phyloP scores from a whole-genome alignment of 139 green algal species.

The Chlorokybus atmophyticus region DNA sequence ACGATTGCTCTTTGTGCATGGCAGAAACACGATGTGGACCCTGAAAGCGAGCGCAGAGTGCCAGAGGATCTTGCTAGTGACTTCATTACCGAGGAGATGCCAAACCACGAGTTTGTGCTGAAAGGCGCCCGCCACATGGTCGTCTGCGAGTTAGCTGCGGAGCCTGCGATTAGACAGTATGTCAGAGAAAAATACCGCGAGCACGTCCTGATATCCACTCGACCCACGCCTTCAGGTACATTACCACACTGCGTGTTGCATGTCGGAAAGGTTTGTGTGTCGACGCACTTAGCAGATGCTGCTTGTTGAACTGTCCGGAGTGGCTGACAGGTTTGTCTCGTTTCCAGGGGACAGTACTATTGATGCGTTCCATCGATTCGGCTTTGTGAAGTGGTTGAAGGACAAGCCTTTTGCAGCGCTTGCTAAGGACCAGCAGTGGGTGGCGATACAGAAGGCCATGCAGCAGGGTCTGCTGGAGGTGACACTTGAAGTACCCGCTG shows the following conservation, averaged over 20 bases:
- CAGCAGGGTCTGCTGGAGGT: slow-evolving; percentile 35
- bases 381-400: slow-evolving; percentile 47
- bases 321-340: too few species aligned
- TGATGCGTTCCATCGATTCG: slow-evolving; percentile 59
- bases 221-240: too few species aligned
- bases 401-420: slow-evolving; percentile 52
- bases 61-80: slow-evolving; percentile 23
- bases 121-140: slow-evolving; percentile 33
- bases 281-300: too few species aligned
- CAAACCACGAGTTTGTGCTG: slow-evolving; percentile 24
- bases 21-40: slow-evolving; percentile 24
- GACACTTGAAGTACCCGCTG: slow-evolving; percentile 7
- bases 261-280: slow-evolving; percentile 26
- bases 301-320: too few species aligned
- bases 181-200: background rate
- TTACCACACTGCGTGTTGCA: too few species aligned
- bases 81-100: slow-evolving; percentile 25
- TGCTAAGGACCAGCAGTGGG: slow-evolving; percentile 38
- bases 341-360: slow-evolving; percentile 12
- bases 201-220: too few species aligned
- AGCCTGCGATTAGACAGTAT: slow-evolving; percentile 11
- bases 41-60: slow-evolving; percentile 1
- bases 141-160: slow-evolving; percentile 15
- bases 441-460: slow-evolving; percentile 39
- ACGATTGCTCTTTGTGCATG: too few species aligned